Evolutionary conservation across 2,329 filamentous ascomycete genomes (phyloP).

Genomic region (Chrysosporium queenslandicum): DNA sequence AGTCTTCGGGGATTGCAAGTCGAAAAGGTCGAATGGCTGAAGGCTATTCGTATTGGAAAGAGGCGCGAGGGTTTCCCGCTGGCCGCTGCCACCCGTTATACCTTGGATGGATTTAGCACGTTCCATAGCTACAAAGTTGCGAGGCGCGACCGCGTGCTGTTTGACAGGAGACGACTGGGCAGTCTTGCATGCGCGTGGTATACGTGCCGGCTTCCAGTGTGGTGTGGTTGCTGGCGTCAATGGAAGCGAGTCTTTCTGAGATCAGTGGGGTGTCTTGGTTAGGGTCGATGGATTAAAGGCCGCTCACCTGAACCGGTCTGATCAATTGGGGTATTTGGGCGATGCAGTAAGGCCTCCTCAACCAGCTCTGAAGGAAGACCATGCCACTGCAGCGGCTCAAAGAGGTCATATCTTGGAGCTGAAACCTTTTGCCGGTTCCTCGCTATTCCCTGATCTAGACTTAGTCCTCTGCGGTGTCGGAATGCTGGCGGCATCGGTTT

Average conservation of each 20-base stretch:
- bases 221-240: slow-evolving; percentile 60
- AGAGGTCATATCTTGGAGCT: slow-evolving; percentile 38
- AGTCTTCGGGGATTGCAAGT: slow-evolving; percentile 38
- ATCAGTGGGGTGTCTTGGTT: background rate
- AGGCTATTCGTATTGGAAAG: slow-evolving; percentile 40
- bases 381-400: slow-evolving; percentile 27
- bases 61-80: slow-evolving; percentile 39
- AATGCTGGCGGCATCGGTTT: slow-evolving; percentile 23
- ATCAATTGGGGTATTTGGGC: slow-evolving; percentile 53
- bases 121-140: slow-evolving; percentile 35
- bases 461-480: slow-evolving; percentile 71
- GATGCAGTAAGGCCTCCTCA: slow-evolving; percentile 30
- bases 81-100: slow-evolving; percentile 25
- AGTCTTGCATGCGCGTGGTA: slow-evolving; percentile 32
- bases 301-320: slow-evolving; percentile 47
- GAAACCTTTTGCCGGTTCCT: slow-evolving; percentile 10
- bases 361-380: slow-evolving; percentile 28
- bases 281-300: background rate
- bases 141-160: slow-evolving; percentile 24
- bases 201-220: slow-evolving; percentile 32
- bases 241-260: slow-evolving; percentile 35
- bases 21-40: slow-evolving; percentile 44
- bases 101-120: slow-evolving; percentile 42
- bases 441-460: slow-evolving; percentile 53
- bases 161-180: slow-evolving; percentile 34